Base-by-base conservation (phyloP, 1,284 basidiomycete genomes). In the Peniophora sp. region DNA sequence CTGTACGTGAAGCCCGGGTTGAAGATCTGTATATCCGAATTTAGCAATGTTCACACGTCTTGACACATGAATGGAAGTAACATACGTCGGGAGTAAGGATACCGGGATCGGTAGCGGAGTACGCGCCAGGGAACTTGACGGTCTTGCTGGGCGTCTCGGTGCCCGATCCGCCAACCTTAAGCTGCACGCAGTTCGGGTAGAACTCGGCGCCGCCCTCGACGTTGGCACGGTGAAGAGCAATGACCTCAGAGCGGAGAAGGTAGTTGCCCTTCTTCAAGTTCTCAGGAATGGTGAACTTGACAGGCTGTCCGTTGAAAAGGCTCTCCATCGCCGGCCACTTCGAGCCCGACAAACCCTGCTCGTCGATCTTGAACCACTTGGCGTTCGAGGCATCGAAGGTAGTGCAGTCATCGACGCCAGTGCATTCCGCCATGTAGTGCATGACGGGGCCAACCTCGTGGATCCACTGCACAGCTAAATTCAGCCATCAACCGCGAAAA, bases 371-470 rank as follows among this genome's bases (percentile, higher is more conserved):
- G 75, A 89, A 88, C 81, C 81, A 89, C 58, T 80, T 67, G 2
- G 83, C 82, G 10, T 71, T 61, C 3, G 71, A 67, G 2, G 75
- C 59, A 58, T 87, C 70, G 63, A 81, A 86, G 1, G 77, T 67
- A 0, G 69, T 68, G 22, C 66, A 61, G 1, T 77, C 78, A 8
- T 20, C 14, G 44, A 45, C 44, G 23, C 44, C 44, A n/a, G 44
- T 45, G 57, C 85, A 88, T 12, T 74, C 70, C 0, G 84, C 75
- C 74, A 89, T 74, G 62, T 89, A 89, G 36, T 80, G 83, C 65
- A 88, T 69, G 60, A 89, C 65, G 2, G 86, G 85, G 3, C 86
- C 86, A 11, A 70, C 80, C 52, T 85, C 72, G 59, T 89, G 86
- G 2, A 81, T 79, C 85, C 84, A 87, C 81, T 86, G 50, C 41